Conservation (phyloP, 2,329 filamentous ascomycete species). For the Claviceps sorghi region DNA sequence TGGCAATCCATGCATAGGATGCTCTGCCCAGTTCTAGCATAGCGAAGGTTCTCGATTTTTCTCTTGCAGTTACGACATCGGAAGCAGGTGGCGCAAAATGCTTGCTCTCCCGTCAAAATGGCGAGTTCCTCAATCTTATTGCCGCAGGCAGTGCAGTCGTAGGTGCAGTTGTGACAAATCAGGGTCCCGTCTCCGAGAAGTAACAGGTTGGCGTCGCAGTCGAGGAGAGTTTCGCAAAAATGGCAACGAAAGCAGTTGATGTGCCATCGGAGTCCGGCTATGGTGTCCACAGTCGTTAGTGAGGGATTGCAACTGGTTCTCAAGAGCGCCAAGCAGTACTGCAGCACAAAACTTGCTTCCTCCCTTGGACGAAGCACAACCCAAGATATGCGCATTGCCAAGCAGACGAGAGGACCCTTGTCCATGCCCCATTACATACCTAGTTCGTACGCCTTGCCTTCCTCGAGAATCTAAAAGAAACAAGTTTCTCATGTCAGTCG, state of each 20-base stretch:
- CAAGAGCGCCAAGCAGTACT: not conserved
- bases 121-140: conserved; percentile 98
- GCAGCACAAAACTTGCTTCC: not conserved
- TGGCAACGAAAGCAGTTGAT: conserved; percentile 98
- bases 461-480: conserved; percentile 66
- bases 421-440: conserved; percentile 41
- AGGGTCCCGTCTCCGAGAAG: conserved; percentile 94
- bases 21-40: conserved; percentile 92
- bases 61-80: conserved; percentile 95
- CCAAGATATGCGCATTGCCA: not conserved
- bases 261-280: conserved; percentile 95
- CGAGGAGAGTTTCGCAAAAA: conserved; percentile 85
- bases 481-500: conserved; percentile 4
- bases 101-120: conserved; percentile 93
- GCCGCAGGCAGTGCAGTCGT: conserved; percentile 90
- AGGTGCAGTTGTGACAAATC: conserved; percentile 98
- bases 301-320: not conserved
- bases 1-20: conserved; percentile 99
- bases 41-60: conserved; percentile 96
- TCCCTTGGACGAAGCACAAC: not conserved
- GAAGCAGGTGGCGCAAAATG: conserved; percentile 95
- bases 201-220: conserved; percentile 94
- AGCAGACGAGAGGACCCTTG: not conserved
- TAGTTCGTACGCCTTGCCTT: conserved; percentile 96
- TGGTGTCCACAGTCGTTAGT: conserved; percentile 10